Evolutionary conservation across 345 rosid species (phyloP), one percentile per base, ranked within the genome.

Genomic region (Brassica carinata): DNA sequence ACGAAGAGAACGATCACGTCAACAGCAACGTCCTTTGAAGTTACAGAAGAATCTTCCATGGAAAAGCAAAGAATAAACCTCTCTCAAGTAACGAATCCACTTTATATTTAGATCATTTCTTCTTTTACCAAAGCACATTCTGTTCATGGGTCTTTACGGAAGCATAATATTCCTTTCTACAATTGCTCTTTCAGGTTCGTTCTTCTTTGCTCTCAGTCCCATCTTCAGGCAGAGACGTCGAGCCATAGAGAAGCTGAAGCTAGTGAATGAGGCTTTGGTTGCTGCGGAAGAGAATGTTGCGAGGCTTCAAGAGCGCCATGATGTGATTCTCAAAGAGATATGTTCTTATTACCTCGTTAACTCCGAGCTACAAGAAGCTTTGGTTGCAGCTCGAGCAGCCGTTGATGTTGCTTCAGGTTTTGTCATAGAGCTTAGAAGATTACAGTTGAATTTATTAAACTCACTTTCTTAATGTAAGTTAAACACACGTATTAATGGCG

Each of bases 271-370:
- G 59, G 91, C 90, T 27, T 66, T 88, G 74, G 87, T 76, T 48
- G 43, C 30, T 1, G 97, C 91, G 0, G 94, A 90, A 69, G 88
- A 87, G 65, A 88, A 87, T 27, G 77, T 69, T 6, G 0, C 5
- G n/a, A 90, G 85, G 78, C 82, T 72, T 34, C 87, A 86, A 68
- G 91, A 91, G 73, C 84, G 94, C 67, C 92, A 90, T 17, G 91
- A 88, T 66, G 78, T 70, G n/a, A 77, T 91, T 14, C 85, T 88
- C 0, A 76, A 45, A 57, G 88, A 84, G 63, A 73, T 88, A 31
- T 82, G 83, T 75, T 82, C 88, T 4, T 84, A 81, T 65, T 92
- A 88, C 53, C 33, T 90, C 74, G 79, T 82, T 66, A 85, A 88
- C 82, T 67, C 76, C 1, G 89, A 90, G 13, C 83, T 90, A 0